Percentiles rank a stretch among this genome's conserved stretches.
Evolutionary conservation across 352 stramenopile species (phyloP).

Genomic region (Peronosclerospora sorghi): DNA sequence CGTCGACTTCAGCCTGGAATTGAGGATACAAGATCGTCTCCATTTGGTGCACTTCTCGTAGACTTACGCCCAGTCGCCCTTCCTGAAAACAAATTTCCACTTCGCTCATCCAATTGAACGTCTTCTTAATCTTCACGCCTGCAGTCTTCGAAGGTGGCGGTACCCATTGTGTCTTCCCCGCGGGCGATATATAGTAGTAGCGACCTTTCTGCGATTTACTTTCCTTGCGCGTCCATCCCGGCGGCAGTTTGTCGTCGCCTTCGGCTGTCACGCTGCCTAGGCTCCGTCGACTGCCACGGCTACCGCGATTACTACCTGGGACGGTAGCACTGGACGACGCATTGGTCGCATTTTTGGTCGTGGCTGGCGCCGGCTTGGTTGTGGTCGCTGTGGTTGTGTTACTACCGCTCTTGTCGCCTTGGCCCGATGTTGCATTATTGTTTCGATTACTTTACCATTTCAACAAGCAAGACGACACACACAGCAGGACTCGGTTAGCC

Average conservation of each 20-base stretch:
- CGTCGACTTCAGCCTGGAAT: constrained; percentile 84
- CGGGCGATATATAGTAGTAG: constrained; percentile 79
- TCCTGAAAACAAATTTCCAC: constrained; percentile 83
- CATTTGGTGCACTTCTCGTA: constrained; percentile 64
- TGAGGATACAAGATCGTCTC: constrained; percentile 70
- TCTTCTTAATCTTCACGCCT: constrained; percentile 23
- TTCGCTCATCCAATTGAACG: constrained; percentile 74
- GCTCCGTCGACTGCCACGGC: constrained; percentile 17
- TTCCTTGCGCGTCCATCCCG: constrained; percentile 75
- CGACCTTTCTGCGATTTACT: constrained; percentile 79
- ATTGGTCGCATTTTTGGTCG: constrained; percentile 6
- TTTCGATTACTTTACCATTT: constrained; percentile 2
- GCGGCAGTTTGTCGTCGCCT: constrained; percentile 33
- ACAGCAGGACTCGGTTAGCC: background rate
- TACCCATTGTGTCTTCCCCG: constrained; percentile 77
- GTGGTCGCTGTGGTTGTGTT: constrained; percentile 1
- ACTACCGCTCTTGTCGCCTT: constrained; percentile 4
- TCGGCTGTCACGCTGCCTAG: constrained; percentile 14
- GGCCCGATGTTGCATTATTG: constrained; percentile 7
- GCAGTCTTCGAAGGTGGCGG: constrained; percentile 25
- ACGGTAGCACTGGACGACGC: constrained; percentile 6
- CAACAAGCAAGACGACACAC: background rate
- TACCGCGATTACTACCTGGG: constrained; percentile 9
- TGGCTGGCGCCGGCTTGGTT: background rate
- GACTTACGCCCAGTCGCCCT: constrained; percentile 66